phyloP scores from a whole-genome alignment of 352 stramenopile genomes.

The Blastocystis hominis region DNA sequence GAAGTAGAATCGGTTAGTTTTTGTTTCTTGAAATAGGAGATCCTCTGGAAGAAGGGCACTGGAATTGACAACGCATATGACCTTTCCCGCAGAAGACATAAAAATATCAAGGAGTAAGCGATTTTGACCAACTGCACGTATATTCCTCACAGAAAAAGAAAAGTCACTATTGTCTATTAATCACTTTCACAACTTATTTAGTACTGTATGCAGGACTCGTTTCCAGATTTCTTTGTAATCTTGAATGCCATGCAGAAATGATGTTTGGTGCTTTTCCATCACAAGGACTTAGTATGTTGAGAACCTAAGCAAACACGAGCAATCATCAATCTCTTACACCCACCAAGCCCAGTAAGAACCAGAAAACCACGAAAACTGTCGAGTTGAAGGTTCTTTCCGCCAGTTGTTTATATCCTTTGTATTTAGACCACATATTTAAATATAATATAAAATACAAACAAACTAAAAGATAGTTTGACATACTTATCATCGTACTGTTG shows the following conservation, averaged over 20 bases:
- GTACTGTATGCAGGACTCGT: background rate
- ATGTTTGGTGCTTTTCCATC: background rate
- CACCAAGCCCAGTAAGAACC: background rate
- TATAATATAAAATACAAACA: background rate
- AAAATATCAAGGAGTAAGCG: background rate
- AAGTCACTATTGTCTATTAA: background rate
- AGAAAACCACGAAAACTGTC: background rate
- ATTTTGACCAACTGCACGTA: background rate
- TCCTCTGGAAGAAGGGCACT: background rate
- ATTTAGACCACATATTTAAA: slow-evolving; percentile 5
- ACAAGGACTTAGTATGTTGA: slow-evolving; percentile 29
- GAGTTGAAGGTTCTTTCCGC: slow-evolving; percentile 8
- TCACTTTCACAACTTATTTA: background rate
- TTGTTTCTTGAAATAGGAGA: background rate
- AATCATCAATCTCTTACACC: background rate
- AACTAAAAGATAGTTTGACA: background rate
- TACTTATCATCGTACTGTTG: background rate
- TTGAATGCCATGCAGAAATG: background rate
- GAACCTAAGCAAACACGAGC: background rate
- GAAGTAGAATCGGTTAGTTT: background rate
- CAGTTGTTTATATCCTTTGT: slow-evolving; percentile 17
- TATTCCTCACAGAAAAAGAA: background rate
- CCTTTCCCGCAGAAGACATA: background rate
- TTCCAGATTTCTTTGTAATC: background rate
- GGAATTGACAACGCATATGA: background rate